A percentile compares a stretch with the other conserved stretches of the same genome.
These are phyloP conservation scores for Iris pallida DNA, from an alignment of 116 monocot genomes.

Conservation along the genomic window DNA sequence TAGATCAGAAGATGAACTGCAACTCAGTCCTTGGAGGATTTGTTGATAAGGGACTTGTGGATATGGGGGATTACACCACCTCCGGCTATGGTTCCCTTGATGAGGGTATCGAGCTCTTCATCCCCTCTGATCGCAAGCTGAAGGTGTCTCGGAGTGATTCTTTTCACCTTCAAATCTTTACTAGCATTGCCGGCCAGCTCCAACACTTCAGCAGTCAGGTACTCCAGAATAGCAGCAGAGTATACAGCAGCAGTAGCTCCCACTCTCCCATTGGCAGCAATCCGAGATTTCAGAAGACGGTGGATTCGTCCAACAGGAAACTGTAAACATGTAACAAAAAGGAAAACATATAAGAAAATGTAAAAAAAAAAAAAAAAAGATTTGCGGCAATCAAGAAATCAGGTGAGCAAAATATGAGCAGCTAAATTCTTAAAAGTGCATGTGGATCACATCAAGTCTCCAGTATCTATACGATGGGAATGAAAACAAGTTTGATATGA, in stretches of 20 bases:
- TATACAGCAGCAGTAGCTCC: conserved; percentile 25
- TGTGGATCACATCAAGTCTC: no score
- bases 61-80: conserved; percentile 25
- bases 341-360: neutral
- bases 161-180: conserved; percentile 28
- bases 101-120: conserved; percentile 25
- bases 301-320: conserved; percentile 25
- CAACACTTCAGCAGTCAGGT: conserved; percentile 24
- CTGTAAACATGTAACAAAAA: neutral
- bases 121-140: conserved; percentile 24
- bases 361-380: no score
- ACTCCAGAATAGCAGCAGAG: conserved; percentile 21
- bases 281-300: conserved; percentile 25
- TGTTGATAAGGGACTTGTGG: conserved; percentile 30
- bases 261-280: conserved; percentile 21
- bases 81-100: conserved; percentile 24
- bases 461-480: no score
- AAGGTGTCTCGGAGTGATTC: conserved; percentile 23
- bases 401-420: no score
- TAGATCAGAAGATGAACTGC: neutral
- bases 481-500: no score
- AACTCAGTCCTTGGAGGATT: conserved; percentile 19
- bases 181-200: conserved; percentile 25
- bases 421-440: no score
- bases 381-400: no score